phyloP scores from a whole-genome alignment of 371 early-diverging fungal species.

The Haplosporangium sp. region DNA sequence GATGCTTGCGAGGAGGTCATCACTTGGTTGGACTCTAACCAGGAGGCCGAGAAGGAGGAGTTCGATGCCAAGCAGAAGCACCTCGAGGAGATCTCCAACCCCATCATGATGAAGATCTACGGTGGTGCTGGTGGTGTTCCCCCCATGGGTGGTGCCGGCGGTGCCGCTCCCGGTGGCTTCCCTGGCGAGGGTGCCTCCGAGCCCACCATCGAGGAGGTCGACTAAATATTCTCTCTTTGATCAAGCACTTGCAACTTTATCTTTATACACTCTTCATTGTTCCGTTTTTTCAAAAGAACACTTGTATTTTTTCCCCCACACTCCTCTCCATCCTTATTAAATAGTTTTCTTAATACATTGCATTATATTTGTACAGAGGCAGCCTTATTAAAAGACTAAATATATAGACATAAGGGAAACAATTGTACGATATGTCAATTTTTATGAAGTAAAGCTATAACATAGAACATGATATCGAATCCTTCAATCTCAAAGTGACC shows the following conservation, averaged over 20 bases:
- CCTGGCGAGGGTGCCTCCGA: constrained; percentile 67
- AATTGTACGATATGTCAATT: background rate
- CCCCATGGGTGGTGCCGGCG: constrained; percentile 69
- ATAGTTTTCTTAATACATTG: constrained; percentile 28
- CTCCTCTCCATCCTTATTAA: constrained; percentile 14
- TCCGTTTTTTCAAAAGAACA: constrained; percentile 7
- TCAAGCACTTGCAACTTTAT: background rate
- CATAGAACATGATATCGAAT: too few relatives aligned
- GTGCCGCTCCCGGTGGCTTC: constrained; percentile 73
- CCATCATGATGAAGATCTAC: constrained; percentile 95
- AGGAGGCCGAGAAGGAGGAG: constrained; percentile 95
- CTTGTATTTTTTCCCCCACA: constrained; percentile 34
- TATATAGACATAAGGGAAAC: background rate
- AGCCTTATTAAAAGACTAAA: constrained; percentile 10
- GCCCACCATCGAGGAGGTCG: constrained; percentile 88
- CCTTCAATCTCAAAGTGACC: too few relatives aligned
- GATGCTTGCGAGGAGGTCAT: constrained; percentile 87
- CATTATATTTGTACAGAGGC: constrained; percentile 38
- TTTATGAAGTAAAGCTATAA: too few relatives aligned
- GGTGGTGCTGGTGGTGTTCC: constrained; percentile 79
- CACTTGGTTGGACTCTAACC: constrained; percentile 89
- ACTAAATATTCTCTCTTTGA: constrained; percentile 56
- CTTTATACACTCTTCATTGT: background rate
- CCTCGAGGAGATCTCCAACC: constrained; percentile 94
- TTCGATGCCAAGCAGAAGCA: constrained; percentile 95